Conservation (phyloP, 768 basidiomycete genomes). For the Boletus patriciae region DNA sequence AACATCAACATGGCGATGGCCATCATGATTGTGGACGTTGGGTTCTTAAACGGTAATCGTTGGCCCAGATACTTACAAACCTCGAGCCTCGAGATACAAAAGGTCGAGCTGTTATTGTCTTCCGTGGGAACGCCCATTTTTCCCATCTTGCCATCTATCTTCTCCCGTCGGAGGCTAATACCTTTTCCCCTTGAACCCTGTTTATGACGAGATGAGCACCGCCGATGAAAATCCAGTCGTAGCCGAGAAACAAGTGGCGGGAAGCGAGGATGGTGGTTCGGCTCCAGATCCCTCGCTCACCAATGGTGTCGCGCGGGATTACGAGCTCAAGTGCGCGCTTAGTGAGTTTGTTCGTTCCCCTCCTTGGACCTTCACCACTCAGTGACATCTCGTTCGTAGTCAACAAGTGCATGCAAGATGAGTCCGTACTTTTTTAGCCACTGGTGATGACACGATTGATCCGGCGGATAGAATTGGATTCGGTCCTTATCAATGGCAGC, state of each 20-base stretch:
- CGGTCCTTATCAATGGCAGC: conserved; percentile 49
- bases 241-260: conserved; percentile 18
- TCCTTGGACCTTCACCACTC: too few species aligned
- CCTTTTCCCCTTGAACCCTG: not conserved
- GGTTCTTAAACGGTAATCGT: not conserved
- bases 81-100: conserved; percentile 22
- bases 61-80: not conserved
- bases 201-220: conserved; percentile 7
- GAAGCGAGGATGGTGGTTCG: conserved; percentile 15
- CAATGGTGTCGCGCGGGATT: conserved; percentile 32
- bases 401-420: conserved; percentile 47
- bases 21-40: conserved; percentile 1
- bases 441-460: conserved; percentile 1
- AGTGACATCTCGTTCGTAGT: too few species aligned
- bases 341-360: conserved; percentile 19
- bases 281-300: not conserved
- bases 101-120: not conserved
- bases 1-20: not conserved
- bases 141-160: not conserved
- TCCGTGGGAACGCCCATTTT: conserved; percentile 20
- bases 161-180: not conserved
- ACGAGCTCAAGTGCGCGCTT: conserved; percentile 36
- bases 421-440: conserved; percentile 31
- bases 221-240: not conserved
- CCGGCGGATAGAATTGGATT: conserved; percentile 43